Conservation (phyloP, 2,329 filamentous ascomycete species). For the Fusarium globosum region DNA sequence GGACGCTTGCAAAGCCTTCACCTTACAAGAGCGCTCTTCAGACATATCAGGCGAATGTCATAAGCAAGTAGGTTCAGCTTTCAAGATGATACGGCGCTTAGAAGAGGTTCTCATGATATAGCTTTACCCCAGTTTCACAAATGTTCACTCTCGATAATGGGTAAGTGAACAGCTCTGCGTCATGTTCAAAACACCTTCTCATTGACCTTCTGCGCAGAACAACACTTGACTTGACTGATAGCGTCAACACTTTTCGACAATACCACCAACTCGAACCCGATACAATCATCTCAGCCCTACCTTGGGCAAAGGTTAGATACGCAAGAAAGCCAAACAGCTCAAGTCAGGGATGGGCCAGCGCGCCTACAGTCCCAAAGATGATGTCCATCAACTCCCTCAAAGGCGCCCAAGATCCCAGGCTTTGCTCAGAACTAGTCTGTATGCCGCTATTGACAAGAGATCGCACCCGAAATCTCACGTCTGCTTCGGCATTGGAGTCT, state of each 20-base stretch:
- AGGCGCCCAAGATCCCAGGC: neutral
- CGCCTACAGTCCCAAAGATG: accelerated
- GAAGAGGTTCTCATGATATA: accelerated
- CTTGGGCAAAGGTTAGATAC: accelerated
- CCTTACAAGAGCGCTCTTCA: accelerated
- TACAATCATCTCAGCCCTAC: accelerated
- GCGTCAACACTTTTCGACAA: accelerated
- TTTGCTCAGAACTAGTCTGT: accelerated
- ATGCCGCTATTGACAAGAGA: accelerated
- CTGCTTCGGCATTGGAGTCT: accelerated
- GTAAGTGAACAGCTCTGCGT: no score
- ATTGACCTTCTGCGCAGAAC: no score
- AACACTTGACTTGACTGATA: neutral
- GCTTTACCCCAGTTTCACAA: accelerated
- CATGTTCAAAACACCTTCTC: neutral
- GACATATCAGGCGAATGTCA: accelerated
- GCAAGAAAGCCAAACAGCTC: neutral
- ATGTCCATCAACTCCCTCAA: no score
- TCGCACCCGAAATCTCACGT: accelerated
- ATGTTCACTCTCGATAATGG: no score
- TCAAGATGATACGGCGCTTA: accelerated
- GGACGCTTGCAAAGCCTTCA: accelerated
- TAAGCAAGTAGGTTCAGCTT: no score
- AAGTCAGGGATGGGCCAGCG: no score
- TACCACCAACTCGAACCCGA: accelerated